Evolutionary conservation across 306 rosid genomes (phyloP), one percentile per base, ranked within the genome.

Genomic region (Vigna mungo): DNA sequence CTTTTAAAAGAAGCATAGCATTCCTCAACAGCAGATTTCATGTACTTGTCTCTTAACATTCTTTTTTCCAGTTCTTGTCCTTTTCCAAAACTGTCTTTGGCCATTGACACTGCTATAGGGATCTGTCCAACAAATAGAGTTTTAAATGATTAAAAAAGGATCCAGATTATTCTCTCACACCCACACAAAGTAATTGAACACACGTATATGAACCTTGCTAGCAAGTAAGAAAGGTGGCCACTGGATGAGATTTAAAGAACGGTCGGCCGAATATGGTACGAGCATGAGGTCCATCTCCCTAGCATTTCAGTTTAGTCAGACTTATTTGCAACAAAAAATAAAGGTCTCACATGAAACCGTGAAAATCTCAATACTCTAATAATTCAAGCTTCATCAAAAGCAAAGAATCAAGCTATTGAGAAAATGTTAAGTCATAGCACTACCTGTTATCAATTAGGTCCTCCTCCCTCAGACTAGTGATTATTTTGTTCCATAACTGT

Each of bases 191-290:
- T 58, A 79, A 51, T 54, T 71, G 58, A 63, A 72, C 80, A 78
- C 14, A 64, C 59, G 63, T 46, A 61, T 37, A 72, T 71, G 61
- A 69, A 95, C 99, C 99, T 87, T 95, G 96, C 97, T 95, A 71
- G 97, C 97, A 89, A 95, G 99, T 79, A 95, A 86, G 84, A 95
- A 95, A 18, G 99, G 99, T 88, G 99, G 99, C 99, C 99, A 95
- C 68, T 85, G 99, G 82, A 84, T 89, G 58, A 95, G 86, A 80
- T 72, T 76, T 68, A 95, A 64, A 30, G 88, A 90, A 52, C 84
- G 92, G 85, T 94, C 97, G 15, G 95, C 93, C 86, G 80, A 77
- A 84, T 92, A 92, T 9, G 99, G 97, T 68, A 95, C 97, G 25
- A 95, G 97, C 86, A 95, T 77, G 75, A 95, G 89, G 88, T 89